Evolutionary conservation across 805 yeast species (phyloP), one percentile per base, ranked within the genome.

Genomic region (Yarrowia deformans): DNA sequence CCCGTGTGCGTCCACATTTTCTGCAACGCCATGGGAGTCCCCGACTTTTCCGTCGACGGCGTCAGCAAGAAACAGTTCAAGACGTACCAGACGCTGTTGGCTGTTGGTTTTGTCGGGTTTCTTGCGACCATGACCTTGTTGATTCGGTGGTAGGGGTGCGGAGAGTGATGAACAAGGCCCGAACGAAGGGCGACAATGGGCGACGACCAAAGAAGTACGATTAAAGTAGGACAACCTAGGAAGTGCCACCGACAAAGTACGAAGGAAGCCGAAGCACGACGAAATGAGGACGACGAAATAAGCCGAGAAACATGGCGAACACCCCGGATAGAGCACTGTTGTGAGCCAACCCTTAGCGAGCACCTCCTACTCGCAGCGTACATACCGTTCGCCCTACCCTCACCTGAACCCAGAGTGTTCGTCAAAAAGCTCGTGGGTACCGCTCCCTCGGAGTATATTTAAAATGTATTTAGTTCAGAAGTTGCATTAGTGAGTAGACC

Each of bases 1-100:
- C 81, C 88, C 34, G 77, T 88, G 10, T 76, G 82, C 0, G 86
- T 85, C 5, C 97, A 91, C 75, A 74, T 83, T 0, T 81, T 88
- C 69, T 91, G 97, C 76, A 91, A 91, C 75, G 77, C 82, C 67
- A 80, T 88, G 78, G 93, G 95, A 0, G 83, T 90, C 46, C 97
- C 97, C 0, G 72, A 71, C 16, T 35, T 77, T 5, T 69, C 58
- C 7, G 70, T 68, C 9, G 72, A 72, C 39, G 56, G 39, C 5
- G 68, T 69, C 64, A 69, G 68, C 60, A 48, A 40, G 80, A n/a
- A 7, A 13, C 69, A 69, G 55, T 72, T 70, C 16, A 32, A 34
- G 39, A 56, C 70, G 16, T 74, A 74, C 48, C 66, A 72, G 73
- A 50, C 52, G 0, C 72, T 87, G 70, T 74, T 87, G 32, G 70